Percentiles rank a stretch among this genome's conserved stretches.
phyloP scores from a whole-genome alignment of 768 basidiomycete genomes.

The Rhizopogon vulgaris region DNA sequence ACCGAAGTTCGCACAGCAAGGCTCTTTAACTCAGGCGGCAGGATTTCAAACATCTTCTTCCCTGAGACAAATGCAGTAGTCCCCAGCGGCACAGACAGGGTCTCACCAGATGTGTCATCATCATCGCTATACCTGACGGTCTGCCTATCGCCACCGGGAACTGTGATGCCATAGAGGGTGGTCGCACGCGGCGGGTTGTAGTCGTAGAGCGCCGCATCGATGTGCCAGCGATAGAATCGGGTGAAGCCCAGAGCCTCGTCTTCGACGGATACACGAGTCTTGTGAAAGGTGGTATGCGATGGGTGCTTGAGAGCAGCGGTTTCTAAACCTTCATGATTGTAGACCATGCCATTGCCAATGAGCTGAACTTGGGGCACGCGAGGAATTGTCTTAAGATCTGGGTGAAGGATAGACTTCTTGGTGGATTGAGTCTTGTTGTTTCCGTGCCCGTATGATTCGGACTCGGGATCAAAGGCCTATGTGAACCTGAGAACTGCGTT shows the following conservation, averaged over 20 bases:
- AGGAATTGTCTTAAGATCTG: constrained; percentile 88
- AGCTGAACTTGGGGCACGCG: constrained; percentile 86
- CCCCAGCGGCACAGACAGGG: constrained; percentile 74
- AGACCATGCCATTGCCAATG: constrained; percentile 82
- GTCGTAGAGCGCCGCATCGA: constrained; percentile 81
- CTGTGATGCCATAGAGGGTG: constrained; percentile 71
- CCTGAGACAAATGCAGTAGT: constrained; percentile 84
- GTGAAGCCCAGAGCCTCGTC: constrained; percentile 75
- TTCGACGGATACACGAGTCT: constrained; percentile 62
- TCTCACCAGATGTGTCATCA: constrained; percentile 85
- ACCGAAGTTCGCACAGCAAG: constrained; percentile 73
- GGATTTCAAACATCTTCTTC: constrained; percentile 76
- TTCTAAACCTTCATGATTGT: constrained; percentile 74
- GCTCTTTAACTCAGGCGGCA: constrained; percentile 68
- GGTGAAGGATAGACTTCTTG: constrained; percentile 78
- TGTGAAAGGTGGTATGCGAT: constrained; percentile 83
- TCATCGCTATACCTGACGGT: constrained; percentile 44
- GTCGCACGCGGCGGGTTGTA: constrained; percentile 78
- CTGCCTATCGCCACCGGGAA: constrained; percentile 64
- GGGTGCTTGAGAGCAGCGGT: constrained; percentile 81
- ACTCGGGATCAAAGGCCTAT: constrained; percentile 70
- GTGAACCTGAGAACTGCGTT: constrained; percentile 3
- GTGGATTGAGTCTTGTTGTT: constrained; percentile 78
- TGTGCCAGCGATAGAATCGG: constrained; percentile 91
- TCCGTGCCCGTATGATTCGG: constrained; percentile 73